Conservation (phyloP, 2,329 filamentous ascomycete species). For the Cercospora beticola region DNA sequence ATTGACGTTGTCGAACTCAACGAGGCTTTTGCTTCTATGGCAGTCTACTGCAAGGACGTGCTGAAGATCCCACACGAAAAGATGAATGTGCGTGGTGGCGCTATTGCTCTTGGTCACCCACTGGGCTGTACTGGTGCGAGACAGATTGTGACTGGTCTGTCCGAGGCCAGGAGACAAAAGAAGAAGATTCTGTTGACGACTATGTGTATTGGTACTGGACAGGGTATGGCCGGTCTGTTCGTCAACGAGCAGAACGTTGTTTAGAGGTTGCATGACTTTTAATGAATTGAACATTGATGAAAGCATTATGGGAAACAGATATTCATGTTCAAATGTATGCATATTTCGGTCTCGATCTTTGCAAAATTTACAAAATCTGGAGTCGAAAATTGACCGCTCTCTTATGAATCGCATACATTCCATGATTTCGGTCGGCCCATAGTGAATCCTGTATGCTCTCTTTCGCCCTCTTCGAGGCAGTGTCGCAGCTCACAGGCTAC, state of each 20-base stretch:
- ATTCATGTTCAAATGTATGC: neutral
- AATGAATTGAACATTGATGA: neutral
- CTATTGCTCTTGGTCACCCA: constrained; percentile 80
- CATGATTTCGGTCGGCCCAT: no score
- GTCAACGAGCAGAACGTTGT: constrained; percentile 58
- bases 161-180: constrained; percentile 36
- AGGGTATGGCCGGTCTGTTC: constrained; percentile 66
- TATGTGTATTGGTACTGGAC: constrained; percentile 75
- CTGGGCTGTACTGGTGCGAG: constrained; percentile 74
- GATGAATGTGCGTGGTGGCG: constrained; percentile 79
- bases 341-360: neutral
- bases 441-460: no score
- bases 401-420: no score
- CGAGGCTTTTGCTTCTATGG: constrained; percentile 98
- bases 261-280: neutral
- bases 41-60: constrained; percentile 73
- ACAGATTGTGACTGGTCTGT: constrained; percentile 78
- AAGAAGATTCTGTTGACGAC: constrained; percentile 67
- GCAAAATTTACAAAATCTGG: neutral
- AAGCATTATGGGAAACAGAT: neutral
- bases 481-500: no score
- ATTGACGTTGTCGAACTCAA: constrained; percentile 92
- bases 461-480: no score
- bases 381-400: no score
- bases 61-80: constrained; percentile 70